phyloP scores from a whole-genome alignment of 352 stramenopile species.

The Globisporangium iwayamae region DNA sequence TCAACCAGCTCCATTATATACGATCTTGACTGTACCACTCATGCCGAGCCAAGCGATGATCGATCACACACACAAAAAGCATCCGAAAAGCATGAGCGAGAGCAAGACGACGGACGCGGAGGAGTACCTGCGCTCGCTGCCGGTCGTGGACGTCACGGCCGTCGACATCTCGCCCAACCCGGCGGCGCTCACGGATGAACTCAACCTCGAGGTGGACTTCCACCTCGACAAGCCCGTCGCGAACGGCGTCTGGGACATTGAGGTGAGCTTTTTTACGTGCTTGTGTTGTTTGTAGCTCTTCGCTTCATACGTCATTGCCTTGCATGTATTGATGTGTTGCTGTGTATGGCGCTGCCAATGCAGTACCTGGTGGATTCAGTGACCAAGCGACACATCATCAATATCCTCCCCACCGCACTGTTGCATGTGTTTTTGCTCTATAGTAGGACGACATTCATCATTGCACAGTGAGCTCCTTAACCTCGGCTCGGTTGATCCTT shows the following conservation, averaged over 20 bases:
- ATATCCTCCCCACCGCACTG: slow-evolving; percentile 56
- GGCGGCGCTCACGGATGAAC: slow-evolving; percentile 61
- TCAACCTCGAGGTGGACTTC: slow-evolving; percentile 84
- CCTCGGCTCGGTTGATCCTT: slow-evolving; percentile 3
- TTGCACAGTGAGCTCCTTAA: slow-evolving; percentile 25
- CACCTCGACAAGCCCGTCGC: slow-evolving; percentile 53
- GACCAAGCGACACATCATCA: slow-evolving; percentile 82
- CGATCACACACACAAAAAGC: not conserved
- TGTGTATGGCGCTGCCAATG: not conserved
- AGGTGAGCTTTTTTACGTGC: slow-evolving; percentile 33
- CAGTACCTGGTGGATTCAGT: slow-evolving; percentile 86
- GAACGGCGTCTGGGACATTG: slow-evolving; percentile 73
- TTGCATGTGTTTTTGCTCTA: not conserved
- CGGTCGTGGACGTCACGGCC: slow-evolving; percentile 58
- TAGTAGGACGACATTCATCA: not conserved
- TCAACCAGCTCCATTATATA: not conserved
- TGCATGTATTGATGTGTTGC: not conserved
- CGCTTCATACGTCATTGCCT: not conserved
- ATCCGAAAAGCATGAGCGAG: slow-evolving; percentile 57
- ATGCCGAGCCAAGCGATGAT: not conserved
- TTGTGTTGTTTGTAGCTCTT: not conserved
- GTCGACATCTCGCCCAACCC: slow-evolving; percentile 85
- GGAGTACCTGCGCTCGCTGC: slow-evolving; percentile 44
- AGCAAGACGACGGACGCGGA: slow-evolving; percentile 47
- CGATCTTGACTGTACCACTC: not conserved